Evolutionary conservation across 139 green algal genomes (phyloP).

Genomic region (Micractinium conductrix): DNA sequence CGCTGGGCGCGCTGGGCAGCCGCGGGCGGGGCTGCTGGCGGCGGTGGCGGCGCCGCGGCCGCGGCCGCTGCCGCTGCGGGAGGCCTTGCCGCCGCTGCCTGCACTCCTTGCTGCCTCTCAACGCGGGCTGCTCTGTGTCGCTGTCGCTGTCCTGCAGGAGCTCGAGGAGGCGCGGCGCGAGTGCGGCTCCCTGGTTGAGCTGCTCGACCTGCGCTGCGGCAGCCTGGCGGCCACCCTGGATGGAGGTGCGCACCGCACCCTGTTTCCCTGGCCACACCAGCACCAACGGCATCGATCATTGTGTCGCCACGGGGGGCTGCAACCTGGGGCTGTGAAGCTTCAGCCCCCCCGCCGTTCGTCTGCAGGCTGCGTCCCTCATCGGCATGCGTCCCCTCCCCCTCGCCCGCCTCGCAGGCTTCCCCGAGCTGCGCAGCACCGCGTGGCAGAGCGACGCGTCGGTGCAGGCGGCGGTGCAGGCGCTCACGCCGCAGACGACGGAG

Average conservation of each 20-base stretch:
- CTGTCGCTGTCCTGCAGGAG: slow-evolving; percentile 42
- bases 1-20: not conserved
- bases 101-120: slow-evolving; percentile 9
- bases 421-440: slow-evolving; percentile 71
- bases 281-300: too few species aligned
- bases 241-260: too few species aligned
- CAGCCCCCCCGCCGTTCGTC: too few species aligned
- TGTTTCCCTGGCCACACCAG: too few species aligned
- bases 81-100: slow-evolving; percentile 34
- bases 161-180: slow-evolving; percentile 58
- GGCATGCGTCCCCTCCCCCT: too few species aligned
- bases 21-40: not conserved
- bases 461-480: slow-evolving; percentile 75
- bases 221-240: slow-evolving; percentile 60
- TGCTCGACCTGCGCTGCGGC: slow-evolving; percentile 68
- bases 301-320: too few species aligned
- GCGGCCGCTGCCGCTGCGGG: not conserved
- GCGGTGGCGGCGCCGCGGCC: too few species aligned
- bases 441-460: slow-evolving; percentile 75
- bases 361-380: too few species aligned
- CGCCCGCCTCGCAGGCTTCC: too few species aligned
- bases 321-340: too few species aligned
- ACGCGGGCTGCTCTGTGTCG: not conserved
- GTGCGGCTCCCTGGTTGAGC: slow-evolving; percentile 64
- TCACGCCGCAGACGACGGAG: slow-evolving; percentile 84